Percentiles rank a stretch among this genome's conserved stretches.
phyloP scores from a whole-genome alignment of 2,329 filamentous ascomycete genomes.

The Phyllosticta paracitricarpa region DNA sequence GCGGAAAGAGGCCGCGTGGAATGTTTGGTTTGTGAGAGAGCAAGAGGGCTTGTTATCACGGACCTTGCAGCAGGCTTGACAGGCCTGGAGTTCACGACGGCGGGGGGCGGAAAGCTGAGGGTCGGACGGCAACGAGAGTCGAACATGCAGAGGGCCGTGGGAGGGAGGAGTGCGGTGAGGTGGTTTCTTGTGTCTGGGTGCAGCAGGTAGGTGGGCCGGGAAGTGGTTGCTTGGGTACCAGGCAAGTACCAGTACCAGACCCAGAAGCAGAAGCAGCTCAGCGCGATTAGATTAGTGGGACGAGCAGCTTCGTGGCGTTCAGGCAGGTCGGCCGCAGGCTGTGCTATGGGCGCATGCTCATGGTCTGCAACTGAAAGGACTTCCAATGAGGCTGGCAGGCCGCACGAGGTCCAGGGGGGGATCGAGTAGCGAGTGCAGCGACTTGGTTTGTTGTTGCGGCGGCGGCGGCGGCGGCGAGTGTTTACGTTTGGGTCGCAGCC shows the following conservation, averaged over 20 bases:
- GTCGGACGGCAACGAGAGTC: not conserved
- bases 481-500: too few relatives aligned
- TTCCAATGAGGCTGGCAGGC: not conserved
- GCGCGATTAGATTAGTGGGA: not conserved
- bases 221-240: not conserved
- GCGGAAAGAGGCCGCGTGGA: not conserved
- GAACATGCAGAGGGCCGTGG: not conserved
- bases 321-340: too few relatives aligned
- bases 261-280: too few relatives aligned
- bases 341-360: too few relatives aligned
- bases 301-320: not conserved
- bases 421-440: not conserved
- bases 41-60: conserved; percentile 1
- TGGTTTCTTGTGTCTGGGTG: not conserved
- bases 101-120: not conserved
- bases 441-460: not conserved
- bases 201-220: not conserved
- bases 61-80: conserved; percentile 9
- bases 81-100: conserved; percentile 4
- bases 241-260: not conserved
- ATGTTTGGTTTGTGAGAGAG: not conserved
- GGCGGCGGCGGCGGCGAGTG: too few relatives aligned
- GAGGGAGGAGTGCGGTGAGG: not conserved
- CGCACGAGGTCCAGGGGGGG: not conserved
- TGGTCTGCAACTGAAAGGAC: not conserved